phyloP scores from a whole-genome alignment of 169 alveolate genomes.

The Amoebophrya sp. region DNA sequence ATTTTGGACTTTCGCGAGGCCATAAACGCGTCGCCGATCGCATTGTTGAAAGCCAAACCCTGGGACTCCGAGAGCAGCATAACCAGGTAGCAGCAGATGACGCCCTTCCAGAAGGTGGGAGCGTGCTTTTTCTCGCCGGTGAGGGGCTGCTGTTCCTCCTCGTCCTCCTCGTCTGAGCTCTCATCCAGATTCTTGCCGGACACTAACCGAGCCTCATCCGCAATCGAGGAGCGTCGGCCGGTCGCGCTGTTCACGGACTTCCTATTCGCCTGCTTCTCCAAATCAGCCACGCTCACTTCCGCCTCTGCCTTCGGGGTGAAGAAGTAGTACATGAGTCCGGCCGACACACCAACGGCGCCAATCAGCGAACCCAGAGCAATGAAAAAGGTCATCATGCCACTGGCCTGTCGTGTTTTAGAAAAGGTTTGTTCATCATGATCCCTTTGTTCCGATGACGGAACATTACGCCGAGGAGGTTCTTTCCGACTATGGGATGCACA shows the following conservation, averaged over 20 bases:
- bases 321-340: neutral
- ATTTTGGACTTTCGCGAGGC: neutral
- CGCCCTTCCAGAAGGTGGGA: neutral
- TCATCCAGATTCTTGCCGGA: neutral
- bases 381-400: neutral
- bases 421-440: too few species aligned
- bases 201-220: neutral
- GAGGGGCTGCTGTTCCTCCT: neutral
- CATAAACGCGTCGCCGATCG: neutral
- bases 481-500: too few species aligned
- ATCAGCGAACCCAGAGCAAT: neutral
- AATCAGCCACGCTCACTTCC: neutral
- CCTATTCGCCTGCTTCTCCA: neutral
- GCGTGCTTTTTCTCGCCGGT: neutral
- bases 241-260: neutral
- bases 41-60: slow-evolving; percentile 17
- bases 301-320: neutral
- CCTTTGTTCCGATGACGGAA: too few species aligned
- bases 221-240: neutral
- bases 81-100: slow-evolving; percentile 4
- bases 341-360: neutral
- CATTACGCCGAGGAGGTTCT: too few species aligned
- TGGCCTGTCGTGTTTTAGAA: neutral
- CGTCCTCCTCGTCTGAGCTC: neutral
- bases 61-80: slow-evolving; percentile 5